Evolutionary conservation across 2,329 filamentous ascomycete genomes (phyloP).

Genomic region (Fusarium pilosicola): DNA sequence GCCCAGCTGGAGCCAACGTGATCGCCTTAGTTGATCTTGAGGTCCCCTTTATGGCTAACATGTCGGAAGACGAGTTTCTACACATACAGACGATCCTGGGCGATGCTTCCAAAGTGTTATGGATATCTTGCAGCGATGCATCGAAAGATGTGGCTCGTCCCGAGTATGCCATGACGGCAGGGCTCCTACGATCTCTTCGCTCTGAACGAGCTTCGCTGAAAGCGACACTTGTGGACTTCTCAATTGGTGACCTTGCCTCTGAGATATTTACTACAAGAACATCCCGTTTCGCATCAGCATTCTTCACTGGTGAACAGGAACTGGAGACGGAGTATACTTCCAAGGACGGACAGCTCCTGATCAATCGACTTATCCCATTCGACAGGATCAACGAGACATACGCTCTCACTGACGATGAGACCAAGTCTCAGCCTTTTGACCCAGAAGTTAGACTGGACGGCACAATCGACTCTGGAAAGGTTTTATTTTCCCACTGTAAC

Average conservation of each 20-base stretch:
- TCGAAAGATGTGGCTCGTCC: fast-evolving
- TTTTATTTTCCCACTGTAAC: background rate
- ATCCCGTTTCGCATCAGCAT: background rate
- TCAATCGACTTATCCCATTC: background rate
- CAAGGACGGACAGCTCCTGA: background rate
- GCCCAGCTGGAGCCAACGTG: background rate
- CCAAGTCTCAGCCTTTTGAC: background rate
- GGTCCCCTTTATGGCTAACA: background rate
- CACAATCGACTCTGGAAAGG: background rate
- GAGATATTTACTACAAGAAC: background rate
- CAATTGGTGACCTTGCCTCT: background rate
- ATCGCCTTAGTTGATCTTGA: background rate
- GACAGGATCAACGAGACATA: background rate
- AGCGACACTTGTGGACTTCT: background rate
- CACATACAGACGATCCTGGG: background rate
- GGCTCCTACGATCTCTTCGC: background rate
- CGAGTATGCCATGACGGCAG: background rate
- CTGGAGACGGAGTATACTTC: background rate
- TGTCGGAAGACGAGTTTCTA: background rate
- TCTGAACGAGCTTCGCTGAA: background rate
- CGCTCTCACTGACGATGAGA: background rate
- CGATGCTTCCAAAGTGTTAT: background rate
- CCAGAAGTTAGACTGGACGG: background rate
- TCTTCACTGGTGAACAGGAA: background rate
- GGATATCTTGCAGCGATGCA: background rate